Conservation (phyloP, 2,329 filamentous ascomycete genomes). For the Diaporthe vaccinii region DNA sequence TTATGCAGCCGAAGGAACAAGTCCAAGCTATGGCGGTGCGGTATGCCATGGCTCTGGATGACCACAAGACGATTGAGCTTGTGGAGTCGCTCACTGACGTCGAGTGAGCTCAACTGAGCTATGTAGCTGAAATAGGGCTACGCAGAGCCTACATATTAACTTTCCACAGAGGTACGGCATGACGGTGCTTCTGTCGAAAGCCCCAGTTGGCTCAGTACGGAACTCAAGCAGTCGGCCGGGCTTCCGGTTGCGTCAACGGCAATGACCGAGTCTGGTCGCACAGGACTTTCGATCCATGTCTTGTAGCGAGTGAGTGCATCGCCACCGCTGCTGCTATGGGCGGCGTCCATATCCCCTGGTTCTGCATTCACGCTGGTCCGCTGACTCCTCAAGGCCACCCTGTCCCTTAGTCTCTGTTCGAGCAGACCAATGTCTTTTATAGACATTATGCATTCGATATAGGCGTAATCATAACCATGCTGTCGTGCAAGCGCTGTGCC, state of each 20-base stretch:
- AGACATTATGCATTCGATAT: background rate
- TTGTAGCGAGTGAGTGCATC: background rate
- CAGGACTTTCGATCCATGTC: background rate
- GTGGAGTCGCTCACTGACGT: background rate
- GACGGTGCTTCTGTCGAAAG: background rate
- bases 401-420: background rate
- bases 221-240: background rate
- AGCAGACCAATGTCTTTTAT: background rate
- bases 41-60: conserved; percentile 52
- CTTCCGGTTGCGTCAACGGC: background rate
- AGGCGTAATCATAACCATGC: background rate
- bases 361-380: background rate
- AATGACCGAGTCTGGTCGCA: background rate
- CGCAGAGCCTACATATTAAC: too few species aligned
- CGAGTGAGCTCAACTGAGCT: background rate
- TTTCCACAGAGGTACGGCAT: background rate
- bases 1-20: conserved; percentile 53
- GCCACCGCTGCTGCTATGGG: background rate
- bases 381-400: background rate
- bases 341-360: background rate
- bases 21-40: conserved; percentile 51
- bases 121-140: background rate
- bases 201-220: background rate
- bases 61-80: conserved; percentile 54
- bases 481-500: background rate